Base-by-base conservation (phyloP, 169 alveolate genomes). In the Babesia divergens region DNA sequence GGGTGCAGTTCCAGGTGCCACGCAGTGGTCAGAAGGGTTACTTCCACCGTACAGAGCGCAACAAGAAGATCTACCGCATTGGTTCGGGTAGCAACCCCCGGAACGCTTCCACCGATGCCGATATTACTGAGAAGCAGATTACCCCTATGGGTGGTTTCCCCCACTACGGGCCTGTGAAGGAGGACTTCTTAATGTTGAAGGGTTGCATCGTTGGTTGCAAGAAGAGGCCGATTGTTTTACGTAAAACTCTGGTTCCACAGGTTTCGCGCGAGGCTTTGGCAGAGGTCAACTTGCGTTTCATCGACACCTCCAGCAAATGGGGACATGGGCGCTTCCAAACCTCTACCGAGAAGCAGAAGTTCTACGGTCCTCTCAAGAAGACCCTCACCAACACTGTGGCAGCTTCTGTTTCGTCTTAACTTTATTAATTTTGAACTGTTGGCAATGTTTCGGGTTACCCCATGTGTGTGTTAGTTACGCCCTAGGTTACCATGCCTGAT, bases 321-420 rank as follows among this genome's bases (percentile, higher is more conserved):
- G 99, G 99, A 22, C 99, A 98, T 83, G 99, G 99, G 44, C 92
- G 99, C 84, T 98, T 96, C 99, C 99, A 98, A 89, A 98, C 99
- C 65, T 81, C 95, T 38, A 99, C 94, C 49, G 99, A 98, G 89
- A 98, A 97, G 93, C 93, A 90, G 84, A 97, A 95, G 89, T 97
- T 94, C 97, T 95, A 89, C 82, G 99, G 99, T 65, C 97, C 98
- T n/a, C 88, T 89, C 59, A 88, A 92, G 77, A 91, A 80, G 55
- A 58, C 62, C 22, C 80, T 56, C 37, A 55, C 77, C 32, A 62
- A 34, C 72, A 51, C 72, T 11, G 72, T 40, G 16, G 72, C 59
- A 1, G 46, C 72, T 14, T 7, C 60, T 2, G 72, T 43, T 14
- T 43, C 47, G 28, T n/a, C 43, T 26, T 44, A 62, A 42, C 56